Conservation (phyloP, 1,139 yeast species). For the Blastobotrys capitulatus region DNA sequence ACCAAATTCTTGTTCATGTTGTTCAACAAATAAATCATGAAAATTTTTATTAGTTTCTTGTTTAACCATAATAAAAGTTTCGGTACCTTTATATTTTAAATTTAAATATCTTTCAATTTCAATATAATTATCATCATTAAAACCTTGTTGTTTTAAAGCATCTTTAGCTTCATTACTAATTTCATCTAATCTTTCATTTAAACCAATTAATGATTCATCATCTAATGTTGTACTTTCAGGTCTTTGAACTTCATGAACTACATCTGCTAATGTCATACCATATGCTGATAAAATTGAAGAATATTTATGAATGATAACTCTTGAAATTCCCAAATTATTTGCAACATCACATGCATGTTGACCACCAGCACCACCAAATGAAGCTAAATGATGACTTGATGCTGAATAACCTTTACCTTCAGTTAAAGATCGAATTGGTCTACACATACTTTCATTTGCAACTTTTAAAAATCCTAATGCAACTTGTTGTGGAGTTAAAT, state of each 20-base stretch:
- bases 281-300: conserved; percentile 48
- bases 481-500: conserved; percentile 40
- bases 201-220: conserved; percentile 28
- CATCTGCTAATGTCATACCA: conserved; percentile 49
- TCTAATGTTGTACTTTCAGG: conserved; percentile 41
- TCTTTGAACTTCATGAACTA: conserved; percentile 54
- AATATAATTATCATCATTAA: conserved; percentile 33
- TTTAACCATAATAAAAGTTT: conserved; percentile 69
- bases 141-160: conserved; percentile 45
- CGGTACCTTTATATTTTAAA: conserved; percentile 82
- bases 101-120: conserved; percentile 61
- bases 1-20: conserved; percentile 66
- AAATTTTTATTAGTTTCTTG: conserved; percentile 33
- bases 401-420: conserved; percentile 46
- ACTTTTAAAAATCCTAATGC: conserved; percentile 47
- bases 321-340: conserved; percentile 38
- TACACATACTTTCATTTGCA: conserved; percentile 48
- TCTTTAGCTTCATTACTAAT: conserved; percentile 34
- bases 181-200: conserved; percentile 35
- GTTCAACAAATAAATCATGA: conserved; percentile 38
- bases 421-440: conserved; percentile 46
- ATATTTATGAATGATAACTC: conserved; percentile 43
- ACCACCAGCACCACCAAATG: conserved; percentile 54
- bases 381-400: conserved; percentile 41
- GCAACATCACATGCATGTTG: conserved; percentile 49